Conservation (phyloP, 2,329 filamentous ascomycete genomes). For the Nemania serpens region DNA sequence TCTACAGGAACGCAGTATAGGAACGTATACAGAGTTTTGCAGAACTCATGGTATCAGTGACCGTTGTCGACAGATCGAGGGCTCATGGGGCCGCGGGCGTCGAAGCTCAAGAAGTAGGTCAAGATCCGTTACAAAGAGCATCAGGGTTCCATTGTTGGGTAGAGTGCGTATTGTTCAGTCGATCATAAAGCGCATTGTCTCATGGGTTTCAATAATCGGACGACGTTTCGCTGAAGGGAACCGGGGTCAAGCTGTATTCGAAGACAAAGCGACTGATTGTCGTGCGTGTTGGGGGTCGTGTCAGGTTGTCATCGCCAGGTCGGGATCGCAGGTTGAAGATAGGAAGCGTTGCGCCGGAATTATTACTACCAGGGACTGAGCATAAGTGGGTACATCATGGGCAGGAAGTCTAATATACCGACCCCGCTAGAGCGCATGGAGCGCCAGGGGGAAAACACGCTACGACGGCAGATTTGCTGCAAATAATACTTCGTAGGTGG, state of each 20-base stretch:
- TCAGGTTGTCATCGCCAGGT: conserved; percentile 12
- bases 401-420: no score
- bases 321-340: background rate
- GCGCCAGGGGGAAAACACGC: conserved; percentile 7
- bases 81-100: conserved; percentile 1
- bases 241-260: conserved; percentile 2
- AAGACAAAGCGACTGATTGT: background rate
- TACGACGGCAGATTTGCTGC: conserved; percentile 19
- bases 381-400: background rate
- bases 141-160: conserved; percentile 29
- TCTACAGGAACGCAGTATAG: conserved; percentile 3
- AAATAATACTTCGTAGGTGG: no score
- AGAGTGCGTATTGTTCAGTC: conserved; percentile 33
- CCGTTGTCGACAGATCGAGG: conserved; percentile 7
- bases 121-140: conserved; percentile 29
- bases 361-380: no score
- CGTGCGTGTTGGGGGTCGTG: background rate
- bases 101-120: conserved; percentile 26
- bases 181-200: conserved; percentile 34
- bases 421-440: background rate
- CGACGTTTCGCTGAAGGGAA: conserved; percentile 13
- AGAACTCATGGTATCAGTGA: conserved; percentile 23
- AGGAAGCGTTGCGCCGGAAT: background rate
- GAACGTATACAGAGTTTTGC: conserved; percentile 7
- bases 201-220: conserved; percentile 13